Evolutionary conservation across 805 yeast species (phyloP).

Genomic region (Suhomyces canberraensis): DNA sequence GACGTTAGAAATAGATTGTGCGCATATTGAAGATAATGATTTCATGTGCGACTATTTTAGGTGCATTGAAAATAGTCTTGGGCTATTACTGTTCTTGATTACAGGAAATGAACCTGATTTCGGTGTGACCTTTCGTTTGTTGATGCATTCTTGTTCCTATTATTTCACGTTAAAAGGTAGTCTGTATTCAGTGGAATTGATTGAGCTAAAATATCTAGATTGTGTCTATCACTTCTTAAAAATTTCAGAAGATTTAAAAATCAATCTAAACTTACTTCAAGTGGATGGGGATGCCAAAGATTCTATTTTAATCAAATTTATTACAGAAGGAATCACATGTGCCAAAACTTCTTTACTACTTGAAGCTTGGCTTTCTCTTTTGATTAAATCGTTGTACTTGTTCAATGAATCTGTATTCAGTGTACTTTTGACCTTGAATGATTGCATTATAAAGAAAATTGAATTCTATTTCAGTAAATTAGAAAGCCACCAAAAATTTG

Average conservation of each 20-base stretch:
- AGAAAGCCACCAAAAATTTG: conserved; percentile 12
- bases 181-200: conserved; percentile 23
- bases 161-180: conserved; percentile 12
- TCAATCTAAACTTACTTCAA: conserved; percentile 27
- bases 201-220: conserved; percentile 25
- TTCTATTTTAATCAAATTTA: conserved; percentile 39
- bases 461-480: conserved; percentile 27
- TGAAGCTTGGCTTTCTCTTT: conserved; percentile 47
- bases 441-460: conserved; percentile 45
- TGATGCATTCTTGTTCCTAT: conserved; percentile 36
- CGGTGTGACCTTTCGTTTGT: conserved; percentile 37
- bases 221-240: conserved; percentile 28
- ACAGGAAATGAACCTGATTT: conserved; percentile 60
- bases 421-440: conserved; percentile 52
- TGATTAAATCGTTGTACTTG: conserved; percentile 50
- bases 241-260: conserved; percentile 25
- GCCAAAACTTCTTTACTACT: conserved; percentile 42
- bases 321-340: conserved; percentile 47
- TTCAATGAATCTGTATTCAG: conserved; percentile 53
- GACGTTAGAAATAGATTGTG: conserved; percentile 18
- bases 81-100: conserved; percentile 40
- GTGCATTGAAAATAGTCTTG: conserved; percentile 39
- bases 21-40: conserved; percentile 16
- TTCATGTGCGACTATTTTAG: conserved; percentile 18
- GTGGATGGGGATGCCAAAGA: conserved; percentile 29